Base-by-base conservation (phyloP, 441 rosid genomes). In the Lepidium campestre region DNA sequence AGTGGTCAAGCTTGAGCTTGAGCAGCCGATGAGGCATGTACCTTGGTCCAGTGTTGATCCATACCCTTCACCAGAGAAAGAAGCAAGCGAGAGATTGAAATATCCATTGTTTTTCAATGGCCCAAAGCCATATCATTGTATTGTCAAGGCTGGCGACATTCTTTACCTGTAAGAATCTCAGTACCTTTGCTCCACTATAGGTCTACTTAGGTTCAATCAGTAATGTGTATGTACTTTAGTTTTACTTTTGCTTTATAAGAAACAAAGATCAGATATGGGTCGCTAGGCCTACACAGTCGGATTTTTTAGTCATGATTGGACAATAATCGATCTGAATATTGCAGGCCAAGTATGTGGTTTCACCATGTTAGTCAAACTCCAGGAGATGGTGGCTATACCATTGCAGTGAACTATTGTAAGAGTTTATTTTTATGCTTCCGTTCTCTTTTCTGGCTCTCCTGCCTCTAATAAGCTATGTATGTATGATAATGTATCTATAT, bases 281-380 rank as follows among this genome's bases (percentile, higher is more conserved):
- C 23, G 15, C 7, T 23, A 15, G 5, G 5, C 36, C 4, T 40
- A 27, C 50, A 25, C 19, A 44, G 7, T 25, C 1, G 53, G 49
- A 40, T n/a, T 40, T 14, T 15, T 0, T 7, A 0, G 18, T 42
- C 42, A 32, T 13, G 49, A 55, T 57, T 57, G 19, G 45, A 37
- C 32, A 31, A 62, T 58, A 68, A 62, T 44, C 25, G 42, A 22
- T 55, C 54, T 65, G 35, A 35, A 48, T 72, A 44, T 67, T 74
- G 77, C 81, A 92, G 96, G 82, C 98, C 96, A 66, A 93, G 97
- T 60, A 90, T 90, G 97, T 88, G 94, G 98, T 93, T 88, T 80
- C 97, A 93, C 83, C 92, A 93, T 75, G 97, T 93, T 47, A 82
- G 88, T 50, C 97, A 93, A 78, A 81, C 68, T 52, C 82, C 92